These are phyloP conservation scores for Fusarium begoniae DNA, from an alignment of 2,329 filamentous ascomycete genomes.

Conservation along the genomic window DNA sequence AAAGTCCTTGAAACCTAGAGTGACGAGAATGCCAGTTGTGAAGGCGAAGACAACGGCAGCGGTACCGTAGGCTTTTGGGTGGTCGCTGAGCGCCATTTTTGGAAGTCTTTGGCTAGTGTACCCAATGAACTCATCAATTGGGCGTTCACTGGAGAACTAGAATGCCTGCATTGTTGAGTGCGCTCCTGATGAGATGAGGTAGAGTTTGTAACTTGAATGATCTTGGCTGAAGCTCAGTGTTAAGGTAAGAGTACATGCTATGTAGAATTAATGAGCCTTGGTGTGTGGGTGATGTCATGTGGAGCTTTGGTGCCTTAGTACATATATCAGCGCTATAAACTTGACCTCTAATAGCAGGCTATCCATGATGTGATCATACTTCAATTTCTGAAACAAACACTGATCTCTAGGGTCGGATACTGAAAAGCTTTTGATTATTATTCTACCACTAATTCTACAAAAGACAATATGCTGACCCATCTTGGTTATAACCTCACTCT, in stretches of 20 bases:
- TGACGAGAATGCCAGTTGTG: conserved; percentile 77
- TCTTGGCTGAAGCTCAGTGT: conserved; percentile 3
- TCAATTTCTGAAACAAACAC: not conserved
- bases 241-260: not conserved
- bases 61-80: conserved; percentile 69
- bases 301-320: conserved; percentile 10
- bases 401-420: too few species aligned
- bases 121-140: conserved; percentile 10
- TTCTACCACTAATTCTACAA: not conserved
- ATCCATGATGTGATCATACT: not conserved
- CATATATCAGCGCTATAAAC: not conserved
- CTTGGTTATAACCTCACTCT: not conserved
- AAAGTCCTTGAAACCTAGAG: conserved; percentile 80
- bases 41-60: conserved; percentile 78
- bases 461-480: not conserved
- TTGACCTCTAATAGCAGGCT: not conserved
- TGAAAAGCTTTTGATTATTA: not conserved
- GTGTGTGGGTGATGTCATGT: conserved; percentile 41
- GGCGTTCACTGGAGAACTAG: conserved; percentile 5
- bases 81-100: conserved; percentile 69
- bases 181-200: not conserved
- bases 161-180: conserved; percentile 18
- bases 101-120: not conserved
- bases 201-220: not conserved
- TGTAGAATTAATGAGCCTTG: conserved; percentile 17